These are phyloP conservation scores for Vitis cinerea DNA, from an alignment of 164 flowering plant species.

Conservation along the genomic window DNA sequence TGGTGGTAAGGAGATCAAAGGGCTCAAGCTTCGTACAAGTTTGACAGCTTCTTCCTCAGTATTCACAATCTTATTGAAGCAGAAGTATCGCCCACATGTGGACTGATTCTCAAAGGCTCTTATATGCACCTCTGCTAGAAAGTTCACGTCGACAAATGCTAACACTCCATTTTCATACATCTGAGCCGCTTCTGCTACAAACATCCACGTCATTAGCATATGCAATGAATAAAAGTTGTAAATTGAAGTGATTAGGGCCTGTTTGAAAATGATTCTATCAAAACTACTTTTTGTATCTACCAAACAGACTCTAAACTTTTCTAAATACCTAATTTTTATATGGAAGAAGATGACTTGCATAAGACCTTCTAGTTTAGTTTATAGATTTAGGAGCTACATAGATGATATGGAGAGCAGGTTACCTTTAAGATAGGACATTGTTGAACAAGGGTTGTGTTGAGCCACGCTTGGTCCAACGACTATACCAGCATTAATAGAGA, in stretches of 20 bases:
- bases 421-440: conserved; percentile 68
- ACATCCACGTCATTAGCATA: neutral
- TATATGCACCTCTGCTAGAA: conserved; percentile 59
- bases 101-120: conserved; percentile 55
- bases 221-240: no score
- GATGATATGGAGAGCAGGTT: neutral
- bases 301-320: no score
- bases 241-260: no score
- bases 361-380: no score
- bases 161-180: conserved; percentile 74
- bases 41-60: conserved; percentile 48
- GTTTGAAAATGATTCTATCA: neutral
- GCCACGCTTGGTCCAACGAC: conserved; percentile 50
- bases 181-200: conserved; percentile 54
- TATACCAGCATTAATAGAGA: conserved; percentile 62
- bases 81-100: conserved; percentile 60
- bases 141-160: conserved; percentile 54
- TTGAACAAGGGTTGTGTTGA: conserved; percentile 40
- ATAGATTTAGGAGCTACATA: no score
- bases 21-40: conserved; percentile 48
- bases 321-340: no score
- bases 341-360: no score
- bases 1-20: conserved; percentile 51
- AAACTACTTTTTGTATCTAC: neutral
- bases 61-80: conserved; percentile 50